phyloP scores from a whole-genome alignment of 78 protist genomes.

The Emiliania huxleyi region DNA sequence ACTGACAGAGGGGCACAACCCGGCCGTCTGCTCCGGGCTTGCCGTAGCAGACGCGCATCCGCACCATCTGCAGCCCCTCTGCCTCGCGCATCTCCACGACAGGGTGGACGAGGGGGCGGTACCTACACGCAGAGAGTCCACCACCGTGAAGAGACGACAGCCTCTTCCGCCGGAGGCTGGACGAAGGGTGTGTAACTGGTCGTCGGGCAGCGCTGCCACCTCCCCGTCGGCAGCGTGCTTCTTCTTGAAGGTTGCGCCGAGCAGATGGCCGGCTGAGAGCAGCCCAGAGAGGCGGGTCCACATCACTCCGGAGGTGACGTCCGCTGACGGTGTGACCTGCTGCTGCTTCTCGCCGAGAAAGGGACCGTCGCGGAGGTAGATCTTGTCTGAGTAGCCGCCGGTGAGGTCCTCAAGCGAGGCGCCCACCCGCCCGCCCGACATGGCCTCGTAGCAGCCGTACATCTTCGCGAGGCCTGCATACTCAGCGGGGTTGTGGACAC shows the following conservation, averaged over 20 bases:
- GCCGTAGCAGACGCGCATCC: not conserved
- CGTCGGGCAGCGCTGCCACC: not conserved
- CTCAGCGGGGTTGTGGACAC: too few relatives aligned
- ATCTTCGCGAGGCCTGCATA: not conserved
- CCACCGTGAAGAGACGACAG: too few relatives aligned
- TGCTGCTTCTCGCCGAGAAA: not conserved
- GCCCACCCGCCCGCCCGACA: not conserved
- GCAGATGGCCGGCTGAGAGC: not conserved
- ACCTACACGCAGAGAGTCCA: too few relatives aligned
- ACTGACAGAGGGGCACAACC: not conserved
- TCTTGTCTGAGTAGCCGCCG: not conserved
- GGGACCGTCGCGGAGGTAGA: not conserved
- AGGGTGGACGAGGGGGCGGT: not conserved
- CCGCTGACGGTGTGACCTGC: not conserved
- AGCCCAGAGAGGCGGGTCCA: not conserved
- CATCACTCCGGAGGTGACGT: not conserved
- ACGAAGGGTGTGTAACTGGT: too few relatives aligned
- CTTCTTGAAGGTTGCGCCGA: not conserved
- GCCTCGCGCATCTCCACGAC: not conserved
- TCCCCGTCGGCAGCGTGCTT: not conserved
- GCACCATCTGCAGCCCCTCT: not conserved
- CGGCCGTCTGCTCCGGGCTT: not conserved
- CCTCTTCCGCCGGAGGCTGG: too few relatives aligned
- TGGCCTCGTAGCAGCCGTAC: conserved; percentile 12
- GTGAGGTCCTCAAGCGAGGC: not conserved